Evolutionary conservation across 306 rosid genomes (phyloP), one percentile per base, ranked within the genome.

Genomic region (Cucumis cinereus): DNA sequence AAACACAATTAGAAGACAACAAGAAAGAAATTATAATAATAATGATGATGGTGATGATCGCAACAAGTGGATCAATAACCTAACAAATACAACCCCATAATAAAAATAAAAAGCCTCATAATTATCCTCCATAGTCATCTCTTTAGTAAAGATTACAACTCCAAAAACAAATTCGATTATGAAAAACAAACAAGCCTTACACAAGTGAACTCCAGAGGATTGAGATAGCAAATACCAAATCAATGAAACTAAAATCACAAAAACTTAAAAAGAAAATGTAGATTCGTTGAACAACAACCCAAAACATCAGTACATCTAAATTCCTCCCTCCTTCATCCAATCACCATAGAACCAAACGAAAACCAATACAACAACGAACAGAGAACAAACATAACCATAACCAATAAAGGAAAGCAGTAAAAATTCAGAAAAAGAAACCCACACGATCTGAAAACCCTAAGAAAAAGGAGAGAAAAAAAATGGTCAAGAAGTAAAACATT

Each of bases 381-480:
- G 56, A 22, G 38, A 47, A 23, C 38, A 0, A 24, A 22, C 43
- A 62, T 24, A 23, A 8, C 23, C 38, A 30, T 43, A 41, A 24
- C 20, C 35, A 30, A 30, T 30, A 47, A 22, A 3, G 40, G 26
- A 24, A 47, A 49, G 15, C 23, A 49, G 74, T 68, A 24, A 26
- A 15, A 49, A 71, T 7, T 24, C 10, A 72, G 15, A 20, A 0
- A 54, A 36, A 52, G 35, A 57, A 53, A 20, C 16, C 20, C 23
- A 17, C 45, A 8, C 26, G 76, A 72, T 72, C 76, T 50, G 78
- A 52, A 56, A 75, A 20, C 54, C 28, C 68, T 19, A 75, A 75
- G 0, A 9, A 5, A 57, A 40, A 40, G 12, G 23, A 75, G 19
- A 50, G 17, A 26, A 9, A 12, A 38, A 22, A 50, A 74, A 20